Base-by-base conservation (phyloP, 2,329 filamentous ascomycete genomes). In the Bipolaris sorokiniana region DNA sequence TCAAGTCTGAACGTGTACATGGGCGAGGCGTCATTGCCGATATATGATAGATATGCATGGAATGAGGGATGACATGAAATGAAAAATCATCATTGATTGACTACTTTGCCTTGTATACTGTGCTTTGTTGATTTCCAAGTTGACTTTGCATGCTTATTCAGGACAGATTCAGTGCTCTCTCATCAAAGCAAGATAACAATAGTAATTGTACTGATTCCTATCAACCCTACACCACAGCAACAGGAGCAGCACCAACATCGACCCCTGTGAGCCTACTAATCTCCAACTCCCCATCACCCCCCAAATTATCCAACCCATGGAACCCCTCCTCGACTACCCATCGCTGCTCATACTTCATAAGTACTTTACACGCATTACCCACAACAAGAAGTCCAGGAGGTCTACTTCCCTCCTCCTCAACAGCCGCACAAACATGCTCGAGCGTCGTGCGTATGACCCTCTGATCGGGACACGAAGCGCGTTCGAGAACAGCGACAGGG, bases 271-370 rank as follows among this genome's bases (percentile, higher is more conserved):
- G 47, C 51, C 63, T 63, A 22, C 58, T 63, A 54, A 70, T 46
- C 46, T 64, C 64, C 55, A 70, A 42, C 54, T 68, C 67, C 13
- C 64, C 65, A 13, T 70, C 63, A 5, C 51, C 61, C 9, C 61
- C 65, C 7, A 73, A 16, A 50, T 68, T 58, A 38, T 94, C 90
- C 51, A 97, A 74, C 0, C 88, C 90, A 61, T 83, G 82, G 69
- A 96, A 96, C 0, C 92, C 93, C 46, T 97, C 93, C 74, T 97
- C 92, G 0, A 97, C 90, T 0, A 83, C 79, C 94, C 94, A 97
- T 55, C 86, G 86, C 67, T 86, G 83, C 1, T 83, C 84, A 16
- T 80, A 78, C 20, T 82, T 79, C 61, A 88, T 84, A 56, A 98
- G 76, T 5, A 92, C 91, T 69, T 91, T 89, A 67, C 95, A 99